A percentile compares a stretch with the other conserved stretches of the same genome.
phyloP scores from a whole-genome alignment of 139 green algal species.

The Chlorella sp. region DNA sequence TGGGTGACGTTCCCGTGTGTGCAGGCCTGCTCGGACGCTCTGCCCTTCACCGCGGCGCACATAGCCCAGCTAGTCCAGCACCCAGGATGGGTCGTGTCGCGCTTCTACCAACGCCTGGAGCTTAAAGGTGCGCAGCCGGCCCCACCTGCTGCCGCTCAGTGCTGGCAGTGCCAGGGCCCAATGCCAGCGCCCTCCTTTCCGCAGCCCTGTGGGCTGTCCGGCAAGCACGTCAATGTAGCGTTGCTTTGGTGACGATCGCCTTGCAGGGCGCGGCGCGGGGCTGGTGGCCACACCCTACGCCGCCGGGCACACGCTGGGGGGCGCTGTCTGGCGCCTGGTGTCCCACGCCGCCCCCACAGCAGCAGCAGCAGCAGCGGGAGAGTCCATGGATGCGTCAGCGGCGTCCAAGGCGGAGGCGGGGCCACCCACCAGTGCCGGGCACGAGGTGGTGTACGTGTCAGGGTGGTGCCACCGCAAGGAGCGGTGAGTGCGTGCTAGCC shows the following conservation, averaged over 20 bases:
- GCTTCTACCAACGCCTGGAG: constrained; percentile 1
- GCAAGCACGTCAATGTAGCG: no score
- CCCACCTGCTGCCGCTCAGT: not conserved
- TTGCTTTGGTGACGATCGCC: no score
- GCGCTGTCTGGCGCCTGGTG: constrained; percentile 65
- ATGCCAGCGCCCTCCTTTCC: no score
- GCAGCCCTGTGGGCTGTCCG: no score
- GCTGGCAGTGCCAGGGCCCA: no score
- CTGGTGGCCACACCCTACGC: constrained; percentile 63
- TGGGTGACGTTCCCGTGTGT: not conserved
- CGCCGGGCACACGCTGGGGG: constrained; percentile 81
- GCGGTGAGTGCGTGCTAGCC: no score
- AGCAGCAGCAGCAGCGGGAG: no score
- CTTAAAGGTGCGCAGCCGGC: not conserved
- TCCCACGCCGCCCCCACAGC: no score
- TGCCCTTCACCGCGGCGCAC: constrained; percentile 31
- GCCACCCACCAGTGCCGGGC: no score
- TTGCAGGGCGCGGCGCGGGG: not conserved
- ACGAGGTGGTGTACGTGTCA: constrained; percentile 88
- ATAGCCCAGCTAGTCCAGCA: not conserved
- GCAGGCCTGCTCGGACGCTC: constrained; percentile 56
- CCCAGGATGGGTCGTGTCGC: not conserved
- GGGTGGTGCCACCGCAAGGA: constrained; percentile 85
- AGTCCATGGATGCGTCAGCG: not conserved
- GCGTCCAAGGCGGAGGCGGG: not conserved